Evolutionary conservation across 345 rosid genomes (phyloP).

Genomic region (Cardamine chenopodiifolia): DNA sequence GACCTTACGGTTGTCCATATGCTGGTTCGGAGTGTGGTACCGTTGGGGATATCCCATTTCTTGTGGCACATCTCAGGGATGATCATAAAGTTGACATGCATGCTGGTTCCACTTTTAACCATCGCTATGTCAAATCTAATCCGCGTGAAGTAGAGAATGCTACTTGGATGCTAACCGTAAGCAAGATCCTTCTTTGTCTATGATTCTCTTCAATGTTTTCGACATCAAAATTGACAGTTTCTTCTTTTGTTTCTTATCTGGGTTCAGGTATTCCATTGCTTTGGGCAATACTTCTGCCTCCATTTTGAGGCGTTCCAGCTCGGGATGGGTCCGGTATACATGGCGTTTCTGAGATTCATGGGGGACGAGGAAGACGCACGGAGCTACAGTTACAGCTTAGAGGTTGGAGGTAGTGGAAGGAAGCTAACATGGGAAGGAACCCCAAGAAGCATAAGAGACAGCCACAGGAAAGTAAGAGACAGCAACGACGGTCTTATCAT

Average conservation of each 20-base stretch:
- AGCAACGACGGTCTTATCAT: constrained; percentile 94
- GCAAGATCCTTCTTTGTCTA: constrained; percentile 17
- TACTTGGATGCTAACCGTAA: constrained; percentile 70
- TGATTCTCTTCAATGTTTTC: background rate
- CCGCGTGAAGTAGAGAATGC: constrained; percentile 88
- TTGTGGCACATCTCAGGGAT: constrained; percentile 75
- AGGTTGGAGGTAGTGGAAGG: constrained; percentile 93
- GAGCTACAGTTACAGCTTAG: constrained; percentile 85
- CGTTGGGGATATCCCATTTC: constrained; percentile 70
- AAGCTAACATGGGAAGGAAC: constrained; percentile 97
- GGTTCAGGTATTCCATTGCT: constrained; percentile 84
- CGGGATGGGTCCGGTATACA: constrained; percentile 93
- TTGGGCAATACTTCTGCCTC: constrained; percentile 95
- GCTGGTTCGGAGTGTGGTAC: constrained; percentile 75
- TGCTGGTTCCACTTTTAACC: constrained; percentile 74
- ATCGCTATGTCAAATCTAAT: constrained; percentile 78
- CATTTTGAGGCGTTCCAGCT: constrained; percentile 99
- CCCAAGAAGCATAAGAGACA: constrained; percentile 86
- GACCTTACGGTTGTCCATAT: constrained; percentile 79
- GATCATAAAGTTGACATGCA: constrained; percentile 90
- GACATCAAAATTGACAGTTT: background rate
- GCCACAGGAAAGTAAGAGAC: constrained; percentile 92
- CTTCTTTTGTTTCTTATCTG: background rate
- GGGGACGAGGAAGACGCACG: constrained; percentile 93
- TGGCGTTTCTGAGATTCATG: constrained; percentile 99